phyloP scores from a whole-genome alignment of 345 rosid genomes.

The Leavenworthia alabamica region DNA sequence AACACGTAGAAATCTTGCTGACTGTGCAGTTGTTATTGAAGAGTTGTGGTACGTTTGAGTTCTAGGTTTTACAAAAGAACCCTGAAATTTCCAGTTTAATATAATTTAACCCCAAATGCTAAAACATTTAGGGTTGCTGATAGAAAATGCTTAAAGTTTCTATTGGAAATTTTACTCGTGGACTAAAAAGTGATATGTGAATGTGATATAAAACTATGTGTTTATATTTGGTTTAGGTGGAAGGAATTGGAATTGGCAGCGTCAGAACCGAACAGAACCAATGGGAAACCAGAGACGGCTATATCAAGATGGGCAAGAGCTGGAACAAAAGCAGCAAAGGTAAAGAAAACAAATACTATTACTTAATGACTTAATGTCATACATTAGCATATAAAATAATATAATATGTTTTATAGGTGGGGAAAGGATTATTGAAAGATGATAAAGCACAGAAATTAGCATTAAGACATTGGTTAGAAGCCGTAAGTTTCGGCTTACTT shows the following conservation, averaged over 20 bases:
- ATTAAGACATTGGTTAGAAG: slow-evolving; percentile 94
- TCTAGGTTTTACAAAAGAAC: background rate
- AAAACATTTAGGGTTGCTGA: background rate
- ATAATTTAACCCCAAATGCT: background rate
- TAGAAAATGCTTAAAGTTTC: background rate
- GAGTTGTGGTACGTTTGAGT: slow-evolving; percentile 61
- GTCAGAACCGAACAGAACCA: slow-evolving; percentile 46
- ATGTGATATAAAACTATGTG: background rate
- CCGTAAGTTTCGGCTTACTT: slow-evolving; percentile 48
- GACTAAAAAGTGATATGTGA: background rate
- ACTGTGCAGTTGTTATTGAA: slow-evolving; percentile 87
- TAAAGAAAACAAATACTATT: background rate
- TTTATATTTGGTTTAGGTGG: slow-evolving; percentile 54
- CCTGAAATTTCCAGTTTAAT: background rate
- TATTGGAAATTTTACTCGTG: background rate
- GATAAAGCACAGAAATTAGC: slow-evolving; percentile 89
- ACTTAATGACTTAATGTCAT: background rate
- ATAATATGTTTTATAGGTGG: slow-evolving; percentile 43
- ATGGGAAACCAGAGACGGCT: slow-evolving; percentile 71
- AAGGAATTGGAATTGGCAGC: slow-evolving; percentile 80
- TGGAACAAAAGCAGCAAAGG: slow-evolving; percentile 89
- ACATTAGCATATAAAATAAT: background rate
- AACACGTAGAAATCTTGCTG: slow-evolving; percentile 59
- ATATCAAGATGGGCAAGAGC: slow-evolving; percentile 90
- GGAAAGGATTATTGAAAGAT: slow-evolving; percentile 78